phyloP scores from a whole-genome alignment of 2,329 filamentous ascomycete species.

The Curvularia sp. region DNA sequence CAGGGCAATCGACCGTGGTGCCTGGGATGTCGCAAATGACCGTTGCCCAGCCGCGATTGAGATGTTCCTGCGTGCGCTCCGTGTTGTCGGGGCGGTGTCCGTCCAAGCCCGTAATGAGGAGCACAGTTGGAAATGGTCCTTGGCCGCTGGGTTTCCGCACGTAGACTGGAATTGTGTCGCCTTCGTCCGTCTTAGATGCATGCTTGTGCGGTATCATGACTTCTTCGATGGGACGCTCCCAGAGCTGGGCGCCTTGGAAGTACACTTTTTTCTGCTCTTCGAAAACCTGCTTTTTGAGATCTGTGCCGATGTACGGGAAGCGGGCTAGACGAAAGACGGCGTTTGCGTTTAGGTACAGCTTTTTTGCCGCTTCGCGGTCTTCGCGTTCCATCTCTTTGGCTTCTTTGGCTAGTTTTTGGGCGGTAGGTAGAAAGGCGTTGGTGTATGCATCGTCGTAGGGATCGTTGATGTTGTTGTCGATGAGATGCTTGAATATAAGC shows the following conservation, averaged over 20 bases:
- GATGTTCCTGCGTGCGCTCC: conserved; percentile 55
- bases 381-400: conserved; percentile 46
- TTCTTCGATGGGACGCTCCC: conserved; percentile 64
- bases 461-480: conserved; percentile 66
- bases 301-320: conserved; percentile 65
- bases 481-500: conserved; percentile 56
- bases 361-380: conserved; percentile 61
- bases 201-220: conserved; percentile 65
- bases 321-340: conserved; percentile 75
- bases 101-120: conserved; percentile 65
- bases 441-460: conserved; percentile 71
- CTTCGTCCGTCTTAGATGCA: conserved; percentile 59
- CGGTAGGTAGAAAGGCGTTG: conserved; percentile 64
- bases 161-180: conserved; percentile 66
- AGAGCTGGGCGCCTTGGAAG: conserved; percentile 57
- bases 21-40: conserved; percentile 64
- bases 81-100: conserved; percentile 62
- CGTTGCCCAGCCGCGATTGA: conserved; percentile 57
- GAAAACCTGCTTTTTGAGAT: conserved; percentile 66
- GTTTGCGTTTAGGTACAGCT: conserved; percentile 72
- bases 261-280: conserved; percentile 70
- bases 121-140: conserved; percentile 57
- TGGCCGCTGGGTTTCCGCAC: conserved; percentile 61
- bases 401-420: conserved; percentile 61
- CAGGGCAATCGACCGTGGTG: conserved; percentile 62